phyloP scores from a whole-genome alignment of 176 grass and related monocot genomes.

The Saccharum officinarum region DNA sequence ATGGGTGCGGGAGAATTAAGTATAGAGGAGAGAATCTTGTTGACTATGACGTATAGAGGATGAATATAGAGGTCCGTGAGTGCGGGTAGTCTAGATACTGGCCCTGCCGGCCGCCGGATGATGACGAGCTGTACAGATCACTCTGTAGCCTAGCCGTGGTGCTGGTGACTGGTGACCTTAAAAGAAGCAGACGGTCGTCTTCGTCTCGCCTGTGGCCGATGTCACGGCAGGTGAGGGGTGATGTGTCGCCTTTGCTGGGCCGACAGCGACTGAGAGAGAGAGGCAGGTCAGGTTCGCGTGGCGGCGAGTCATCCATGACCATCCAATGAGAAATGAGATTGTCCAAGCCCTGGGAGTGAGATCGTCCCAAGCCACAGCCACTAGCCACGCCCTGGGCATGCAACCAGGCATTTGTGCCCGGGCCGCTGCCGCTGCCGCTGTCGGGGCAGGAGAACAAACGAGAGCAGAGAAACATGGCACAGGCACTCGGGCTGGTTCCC shows the following conservation, averaged over 20 bases:
- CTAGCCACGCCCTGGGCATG: not conserved
- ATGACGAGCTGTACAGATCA: not conserved
- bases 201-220: not conserved
- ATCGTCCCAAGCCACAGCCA: not conserved
- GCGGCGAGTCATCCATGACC: not conserved
- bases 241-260: not conserved
- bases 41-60: no score
- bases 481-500: conserved; percentile 1
- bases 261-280: not conserved
- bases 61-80: no score
- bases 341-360: no score
- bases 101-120: not conserved
- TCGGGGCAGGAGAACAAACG: not conserved
- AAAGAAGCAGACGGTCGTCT: not conserved
- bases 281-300: not conserved
- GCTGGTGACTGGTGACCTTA: no score
- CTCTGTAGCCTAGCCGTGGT: not conserved
- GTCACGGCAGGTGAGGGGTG: not conserved
- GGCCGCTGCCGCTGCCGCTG: not conserved
- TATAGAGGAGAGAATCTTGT: no score
- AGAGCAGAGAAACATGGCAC: not conserved
- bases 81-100: no score
- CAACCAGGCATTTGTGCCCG: not conserved
- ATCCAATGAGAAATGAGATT: no score
- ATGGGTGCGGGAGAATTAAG: no score